These are phyloP conservation scores for Cicer cuneatum DNA, from an alignment of 306 rosid genomes.

Conservation along the genomic window DNA sequence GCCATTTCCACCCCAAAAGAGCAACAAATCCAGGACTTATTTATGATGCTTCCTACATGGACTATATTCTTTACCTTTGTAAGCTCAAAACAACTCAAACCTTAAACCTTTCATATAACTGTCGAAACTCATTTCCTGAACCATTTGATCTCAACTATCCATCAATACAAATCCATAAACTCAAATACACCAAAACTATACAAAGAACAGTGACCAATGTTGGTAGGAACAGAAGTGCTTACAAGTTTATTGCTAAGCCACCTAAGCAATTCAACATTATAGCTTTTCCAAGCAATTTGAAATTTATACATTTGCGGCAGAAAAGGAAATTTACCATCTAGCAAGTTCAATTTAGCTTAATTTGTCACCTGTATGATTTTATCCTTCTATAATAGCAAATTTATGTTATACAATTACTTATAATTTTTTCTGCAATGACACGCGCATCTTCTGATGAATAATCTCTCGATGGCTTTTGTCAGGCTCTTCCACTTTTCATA, in stretches of 20 bases:
- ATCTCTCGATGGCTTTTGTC: too few species aligned
- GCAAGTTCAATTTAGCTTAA: too few species aligned
- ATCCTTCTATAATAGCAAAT: too few species aligned
- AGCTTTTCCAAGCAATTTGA: conserved; percentile 65
- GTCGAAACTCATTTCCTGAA: conserved; percentile 54
- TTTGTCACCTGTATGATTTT: too few species aligned
- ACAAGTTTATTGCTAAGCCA: conserved; percentile 61
- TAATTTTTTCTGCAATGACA: too few species aligned
- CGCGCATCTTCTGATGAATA: too few species aligned
- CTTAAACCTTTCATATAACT: conserved; percentile 46
- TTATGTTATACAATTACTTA: too few species aligned
- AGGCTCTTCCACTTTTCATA: too few species aligned
- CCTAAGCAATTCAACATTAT: conserved; percentile 59
- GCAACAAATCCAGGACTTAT: conserved; percentile 88
- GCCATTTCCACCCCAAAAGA: conserved; percentile 72
- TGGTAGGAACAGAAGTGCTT: conserved; percentile 58
- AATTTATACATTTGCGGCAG: conserved; percentile 65
- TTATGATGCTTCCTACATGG: conserved; percentile 75
- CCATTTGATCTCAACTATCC: conserved; percentile 78
- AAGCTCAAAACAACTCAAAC: conserved; percentile 44
- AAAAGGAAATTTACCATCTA: conserved; percentile 61
- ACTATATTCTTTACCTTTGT: conserved; percentile 73
- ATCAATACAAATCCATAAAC: conserved; percentile 70
- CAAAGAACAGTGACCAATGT: conserved; percentile 81
- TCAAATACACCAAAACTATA: conserved; percentile 50